These are phyloP conservation scores for Chlamydomonas schloesseri DNA, from an alignment of 139 green algal genomes.

Conservation along the genomic window DNA sequence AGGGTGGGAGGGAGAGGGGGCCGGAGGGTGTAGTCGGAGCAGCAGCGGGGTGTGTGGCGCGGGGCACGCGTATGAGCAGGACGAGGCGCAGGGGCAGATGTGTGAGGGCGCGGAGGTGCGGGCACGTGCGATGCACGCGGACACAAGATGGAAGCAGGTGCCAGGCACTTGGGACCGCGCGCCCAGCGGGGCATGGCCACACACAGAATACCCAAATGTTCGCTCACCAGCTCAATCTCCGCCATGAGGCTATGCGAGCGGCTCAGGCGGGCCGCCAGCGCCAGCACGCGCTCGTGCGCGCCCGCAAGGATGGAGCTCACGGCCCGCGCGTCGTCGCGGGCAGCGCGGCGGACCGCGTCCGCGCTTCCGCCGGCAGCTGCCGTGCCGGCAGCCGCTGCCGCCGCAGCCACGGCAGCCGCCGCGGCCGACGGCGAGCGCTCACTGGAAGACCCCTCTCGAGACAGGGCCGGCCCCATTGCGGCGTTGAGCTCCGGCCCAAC, in stretches of 20 bases:
- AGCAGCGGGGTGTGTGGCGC: neutral
- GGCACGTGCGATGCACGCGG: no score
- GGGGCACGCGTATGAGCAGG: no score
- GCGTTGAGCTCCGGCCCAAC: neutral
- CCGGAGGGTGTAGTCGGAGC: neutral
- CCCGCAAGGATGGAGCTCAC: constrained; percentile 30
- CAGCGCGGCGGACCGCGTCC: neutral
- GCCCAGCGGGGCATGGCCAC: no score
- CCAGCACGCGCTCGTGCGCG: constrained; percentile 21
- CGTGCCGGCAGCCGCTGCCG: neutral
- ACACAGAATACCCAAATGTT: no score
- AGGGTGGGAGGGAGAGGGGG: neutral
- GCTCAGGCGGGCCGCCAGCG: constrained; percentile 24
- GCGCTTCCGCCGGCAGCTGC: neutral
- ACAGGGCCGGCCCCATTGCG: no score
- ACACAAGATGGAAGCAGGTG: no score
- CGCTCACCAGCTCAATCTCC: constrained; percentile 31
- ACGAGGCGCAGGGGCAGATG: no score
- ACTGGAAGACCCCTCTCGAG: neutral
- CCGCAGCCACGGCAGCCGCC: neutral
- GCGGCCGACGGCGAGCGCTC: neutral
- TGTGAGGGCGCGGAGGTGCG: no score
- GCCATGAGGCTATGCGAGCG: constrained; percentile 34
- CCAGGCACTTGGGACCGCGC: no score
- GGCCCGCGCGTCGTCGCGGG: constrained; percentile 11